These are phyloP conservation scores for Hypoxylon sp. DNA, from an alignment of 2,329 filamentous ascomycete species.

Conservation along the genomic window DNA sequence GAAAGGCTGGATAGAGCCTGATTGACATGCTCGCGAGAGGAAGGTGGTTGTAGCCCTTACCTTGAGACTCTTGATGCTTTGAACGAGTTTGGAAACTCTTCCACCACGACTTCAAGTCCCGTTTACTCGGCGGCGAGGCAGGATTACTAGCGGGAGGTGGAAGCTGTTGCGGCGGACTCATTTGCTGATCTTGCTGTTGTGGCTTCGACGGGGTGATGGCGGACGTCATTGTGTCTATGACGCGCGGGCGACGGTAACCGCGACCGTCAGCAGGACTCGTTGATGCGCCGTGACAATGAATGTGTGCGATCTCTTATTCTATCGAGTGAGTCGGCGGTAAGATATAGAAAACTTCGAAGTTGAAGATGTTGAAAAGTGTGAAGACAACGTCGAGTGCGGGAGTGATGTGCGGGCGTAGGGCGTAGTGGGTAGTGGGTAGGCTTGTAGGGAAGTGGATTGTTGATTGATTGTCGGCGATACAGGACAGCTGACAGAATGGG, in stretches of 20 bases:
- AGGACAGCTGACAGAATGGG: slow-evolving; percentile 20
- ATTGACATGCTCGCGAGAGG: slow-evolving; percentile 13
- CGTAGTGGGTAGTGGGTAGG: slow-evolving; percentile 39
- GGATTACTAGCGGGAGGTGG: slow-evolving; percentile 57
- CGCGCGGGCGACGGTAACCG: slow-evolving; percentile 51
- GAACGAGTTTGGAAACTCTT: slow-evolving; percentile 86
- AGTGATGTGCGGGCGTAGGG: slow-evolving; percentile 27
- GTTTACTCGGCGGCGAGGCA: slow-evolving; percentile 83
- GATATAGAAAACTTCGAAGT: slow-evolving; percentile 19
- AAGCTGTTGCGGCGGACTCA: slow-evolving; percentile 49
- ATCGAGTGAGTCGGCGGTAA: slow-evolving; percentile 30
- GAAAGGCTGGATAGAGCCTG: slow-evolving; percentile 29
- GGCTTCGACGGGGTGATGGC: slow-evolving; percentile 52
- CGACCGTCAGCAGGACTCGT: slow-evolving; percentile 42
- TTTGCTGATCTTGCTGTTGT: slow-evolving; percentile 37
- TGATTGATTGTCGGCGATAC: slow-evolving; percentile 37
- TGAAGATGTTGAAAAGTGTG: slow-evolving; percentile 24
- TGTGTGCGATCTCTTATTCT: slow-evolving; percentile 38
- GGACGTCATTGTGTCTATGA: slow-evolving; percentile 55
- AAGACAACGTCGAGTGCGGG: slow-evolving; percentile 27
- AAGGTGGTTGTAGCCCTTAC: slow-evolving; percentile 61
- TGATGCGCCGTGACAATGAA: slow-evolving; percentile 35
- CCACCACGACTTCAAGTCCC: slow-evolving; percentile 97
- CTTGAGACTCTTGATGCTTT: slow-evolving; percentile 69
- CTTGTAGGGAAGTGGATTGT: slow-evolving; percentile 31